Evolutionary conservation across 2,329 filamentous ascomycete species (phyloP).

Genomic region (Chaetothyriales sp.): DNA sequence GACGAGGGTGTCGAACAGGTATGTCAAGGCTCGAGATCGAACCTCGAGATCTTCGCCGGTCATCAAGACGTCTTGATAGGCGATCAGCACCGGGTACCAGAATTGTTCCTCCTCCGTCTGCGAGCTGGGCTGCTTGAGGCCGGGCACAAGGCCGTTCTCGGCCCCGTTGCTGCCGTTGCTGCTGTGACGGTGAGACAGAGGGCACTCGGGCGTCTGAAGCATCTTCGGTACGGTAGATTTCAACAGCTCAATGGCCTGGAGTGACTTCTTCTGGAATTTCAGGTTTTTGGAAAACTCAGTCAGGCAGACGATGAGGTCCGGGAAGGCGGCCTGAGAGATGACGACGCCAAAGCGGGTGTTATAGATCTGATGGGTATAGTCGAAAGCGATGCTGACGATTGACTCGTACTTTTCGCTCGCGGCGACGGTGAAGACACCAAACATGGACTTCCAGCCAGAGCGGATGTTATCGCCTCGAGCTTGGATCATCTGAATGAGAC

Average conservation of each 20-base stretch:
- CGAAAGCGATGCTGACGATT: slow-evolving; percentile 92
- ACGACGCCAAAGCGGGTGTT: slow-evolving; percentile 90
- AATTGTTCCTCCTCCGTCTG: slow-evolving; percentile 93
- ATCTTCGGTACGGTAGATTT: slow-evolving; percentile 90
- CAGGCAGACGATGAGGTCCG: slow-evolving; percentile 86
- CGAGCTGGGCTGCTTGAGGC: slow-evolving; percentile 50
- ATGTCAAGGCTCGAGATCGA: slow-evolving; percentile 72
- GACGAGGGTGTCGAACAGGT: slow-evolving; percentile 88
- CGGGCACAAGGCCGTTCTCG: slow-evolving; percentile 32
- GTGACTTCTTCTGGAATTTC: slow-evolving; percentile 94
- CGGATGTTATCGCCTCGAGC: slow-evolving; percentile 91
- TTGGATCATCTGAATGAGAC: slow-evolving; percentile 98
- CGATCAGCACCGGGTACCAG: slow-evolving; percentile 96
- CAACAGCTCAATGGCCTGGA: slow-evolving; percentile 87
- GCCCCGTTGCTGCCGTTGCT: slow-evolving; percentile 24
- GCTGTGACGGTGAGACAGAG: slow-evolving; percentile 53
- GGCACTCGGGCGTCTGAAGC: slow-evolving; percentile 90
- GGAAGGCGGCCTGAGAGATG: slow-evolving; percentile 90
- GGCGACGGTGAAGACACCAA: slow-evolving; percentile 93
- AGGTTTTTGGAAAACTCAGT: slow-evolving; percentile 99
- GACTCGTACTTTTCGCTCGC: slow-evolving; percentile 84
- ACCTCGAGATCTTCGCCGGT: slow-evolving; percentile 97
- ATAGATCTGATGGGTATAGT: slow-evolving; percentile 92
- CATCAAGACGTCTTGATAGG: slow-evolving; percentile 98
- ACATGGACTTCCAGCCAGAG: slow-evolving; percentile 98